Conservation (phyloP, 106 monocot species). For the Dendrobium chrysotoxum region DNA sequence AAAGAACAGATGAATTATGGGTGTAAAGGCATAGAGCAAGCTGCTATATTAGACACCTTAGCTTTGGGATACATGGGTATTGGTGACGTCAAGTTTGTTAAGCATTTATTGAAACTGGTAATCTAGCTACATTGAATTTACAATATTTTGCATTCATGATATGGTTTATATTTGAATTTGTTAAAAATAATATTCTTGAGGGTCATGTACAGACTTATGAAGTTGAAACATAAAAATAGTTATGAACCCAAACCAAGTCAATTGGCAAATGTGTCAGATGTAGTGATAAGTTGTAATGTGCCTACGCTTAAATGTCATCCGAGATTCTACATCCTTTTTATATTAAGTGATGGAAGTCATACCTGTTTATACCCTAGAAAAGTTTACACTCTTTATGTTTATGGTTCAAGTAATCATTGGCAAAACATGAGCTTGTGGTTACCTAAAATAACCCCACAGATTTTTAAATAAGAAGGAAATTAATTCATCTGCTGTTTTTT, state of each 20-base stretch:
- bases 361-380: too few relatives aligned
- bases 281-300: too few relatives aligned
- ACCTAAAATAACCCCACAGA: not conserved
- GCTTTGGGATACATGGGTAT: slow-evolving; percentile 64
- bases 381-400: too few relatives aligned
- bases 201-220: not conserved
- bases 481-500: not conserved
- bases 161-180: not conserved
- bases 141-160: not conserved
- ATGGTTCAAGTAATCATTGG: too few relatives aligned
- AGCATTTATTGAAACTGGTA: slow-evolving; percentile 55
- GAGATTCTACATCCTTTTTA: too few relatives aligned
- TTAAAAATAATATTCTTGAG: not conserved
- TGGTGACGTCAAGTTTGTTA: slow-evolving; percentile 41
- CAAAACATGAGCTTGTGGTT: too few relatives aligned
- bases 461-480: not conserved
- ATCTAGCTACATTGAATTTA: slow-evolving; percentile 7
- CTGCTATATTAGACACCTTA: slow-evolving; percentile 67
- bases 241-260: not conserved
- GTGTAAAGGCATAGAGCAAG: slow-evolving; percentile 61
- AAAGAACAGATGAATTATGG: slow-evolving; percentile 55
- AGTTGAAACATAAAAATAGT: not conserved
- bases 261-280: not conserved
- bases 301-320: too few relatives aligned
- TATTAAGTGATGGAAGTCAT: too few relatives aligned